Evolutionary conservation across 148 eudicot species (phyloP), one percentile per base, ranked within the genome.

Genomic region (Drosera capensis): DNA sequence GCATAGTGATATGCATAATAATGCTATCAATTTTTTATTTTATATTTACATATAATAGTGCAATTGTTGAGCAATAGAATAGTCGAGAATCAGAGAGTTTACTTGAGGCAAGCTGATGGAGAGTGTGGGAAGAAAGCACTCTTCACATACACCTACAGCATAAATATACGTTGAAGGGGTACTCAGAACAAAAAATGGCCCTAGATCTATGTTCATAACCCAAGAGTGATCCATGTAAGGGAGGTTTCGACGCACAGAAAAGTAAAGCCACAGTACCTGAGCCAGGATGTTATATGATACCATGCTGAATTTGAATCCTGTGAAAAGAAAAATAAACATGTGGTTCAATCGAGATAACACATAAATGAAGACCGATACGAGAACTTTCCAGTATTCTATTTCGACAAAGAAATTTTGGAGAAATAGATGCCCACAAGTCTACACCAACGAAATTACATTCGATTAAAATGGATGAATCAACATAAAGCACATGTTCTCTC

Each of bases 241-340:
- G 11, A 28, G 5, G 31, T 5, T 5, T 28, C 7, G 7, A 28
- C 11, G 7, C 31, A 28, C 31, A 28, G 31, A 28, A 5, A 28
- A 5, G 31, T 6, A 28, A 28, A 34, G n/a, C n/a, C 14, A 11
- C 14, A 4, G 6, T 62, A 88, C 96, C 94, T 88, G 96, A 40
- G 94, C 96, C 64, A 88, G 50, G 52, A 88, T 78, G 54, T 88
- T 88, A 65, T 88, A 88, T 3, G 96, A 83, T 52, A 88, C 84
- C 28, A 83, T 60, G 36, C 92, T 68, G 60, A 88, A 83, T 62
- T 58, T 80, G 58, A 58, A 60, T 41, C 84, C 96, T 88, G 86
- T 48, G 64, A 48, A 15, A 65, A 17, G 16, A n/a, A n/a, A n/a
- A n/a, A n/a, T n/a, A n/a, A n/a, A n/a, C n/a, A n/a, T n/a, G n/a